These are phyloP conservation scores for Malus orientalis DNA, from an alignment of 306 rosid species.

Conservation along the genomic window DNA sequence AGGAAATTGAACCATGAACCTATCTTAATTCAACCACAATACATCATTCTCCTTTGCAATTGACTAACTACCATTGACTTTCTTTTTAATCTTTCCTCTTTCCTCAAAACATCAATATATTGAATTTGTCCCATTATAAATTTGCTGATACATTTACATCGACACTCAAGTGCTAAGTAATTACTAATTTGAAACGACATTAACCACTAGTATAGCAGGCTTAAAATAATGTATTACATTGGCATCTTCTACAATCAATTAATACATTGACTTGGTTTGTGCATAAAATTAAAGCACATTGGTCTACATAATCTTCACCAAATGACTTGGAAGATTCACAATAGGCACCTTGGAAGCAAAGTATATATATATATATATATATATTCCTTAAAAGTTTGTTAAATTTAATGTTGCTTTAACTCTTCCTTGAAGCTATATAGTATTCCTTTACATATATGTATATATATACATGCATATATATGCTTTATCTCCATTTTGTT, in stretches of 20 bases:
- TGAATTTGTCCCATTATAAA: too few relatives aligned
- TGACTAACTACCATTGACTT: too few relatives aligned
- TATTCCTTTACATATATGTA: neutral
- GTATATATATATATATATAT: neutral
- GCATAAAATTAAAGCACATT: neutral
- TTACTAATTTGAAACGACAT: neutral
- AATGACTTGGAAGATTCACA: neutral
- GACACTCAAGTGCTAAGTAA: neutral
- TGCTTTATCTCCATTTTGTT: neutral
- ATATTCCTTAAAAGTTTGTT: neutral
- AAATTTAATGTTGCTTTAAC: neutral
- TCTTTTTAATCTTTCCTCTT: too few relatives aligned
- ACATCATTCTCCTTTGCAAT: too few relatives aligned
- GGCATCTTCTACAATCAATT: neutral
- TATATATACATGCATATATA: neutral
- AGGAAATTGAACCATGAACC: too few relatives aligned
- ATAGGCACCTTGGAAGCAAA: conserved; percentile 35
- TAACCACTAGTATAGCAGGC: neutral
- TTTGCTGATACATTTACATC: too few relatives aligned
- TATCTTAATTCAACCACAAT: too few relatives aligned
- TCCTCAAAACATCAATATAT: too few relatives aligned
- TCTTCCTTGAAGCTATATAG: neutral
- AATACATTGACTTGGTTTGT: neutral
- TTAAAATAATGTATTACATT: neutral
- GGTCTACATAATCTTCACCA: neutral